These are phyloP conservation scores for Tetradesmus obliquus DNA, from an alignment of 139 green algal genomes.

Conservation along the genomic window DNA sequence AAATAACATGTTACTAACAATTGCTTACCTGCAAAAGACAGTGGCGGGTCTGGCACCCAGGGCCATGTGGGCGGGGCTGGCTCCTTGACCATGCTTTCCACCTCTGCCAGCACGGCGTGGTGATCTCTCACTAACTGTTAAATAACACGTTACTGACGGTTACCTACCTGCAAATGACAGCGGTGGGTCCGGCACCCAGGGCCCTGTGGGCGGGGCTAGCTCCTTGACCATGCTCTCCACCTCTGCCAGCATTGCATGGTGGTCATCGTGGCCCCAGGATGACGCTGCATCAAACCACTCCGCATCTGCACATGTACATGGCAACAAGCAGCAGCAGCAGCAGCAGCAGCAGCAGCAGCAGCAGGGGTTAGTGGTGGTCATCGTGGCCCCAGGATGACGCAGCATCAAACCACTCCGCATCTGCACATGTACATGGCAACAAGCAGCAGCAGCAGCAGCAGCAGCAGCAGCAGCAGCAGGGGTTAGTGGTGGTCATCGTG, in stretches of 20 bases:
- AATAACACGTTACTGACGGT: not conserved
- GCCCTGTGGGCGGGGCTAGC: not conserved
- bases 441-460: not conserved
- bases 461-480: not conserved
- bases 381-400: not conserved
- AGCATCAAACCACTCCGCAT: constrained; percentile 4
- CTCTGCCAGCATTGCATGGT: not conserved
- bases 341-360: not conserved
- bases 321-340: not conserved
- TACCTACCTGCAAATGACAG: constrained; percentile 17
- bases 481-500: not conserved
- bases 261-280: not conserved
- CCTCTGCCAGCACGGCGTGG: not conserved
- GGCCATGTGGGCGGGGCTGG: not conserved
- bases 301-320: not conserved
- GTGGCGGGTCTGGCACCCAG: constrained; percentile 31
- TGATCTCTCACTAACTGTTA: not conserved
- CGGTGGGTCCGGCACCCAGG: constrained; percentile 27
- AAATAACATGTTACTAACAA: not conserved
- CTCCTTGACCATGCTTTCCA: not conserved
- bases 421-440: not conserved
- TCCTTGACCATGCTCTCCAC: constrained; percentile 16
- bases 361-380: not conserved
- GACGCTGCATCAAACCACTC: constrained; percentile 21
- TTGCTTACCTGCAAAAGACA: not conserved